Percentiles rank a stretch among this genome's conserved stretches.
Conservation (phyloP, 257 asterid genomes). For the Paraleonurus japonicus region DNA sequence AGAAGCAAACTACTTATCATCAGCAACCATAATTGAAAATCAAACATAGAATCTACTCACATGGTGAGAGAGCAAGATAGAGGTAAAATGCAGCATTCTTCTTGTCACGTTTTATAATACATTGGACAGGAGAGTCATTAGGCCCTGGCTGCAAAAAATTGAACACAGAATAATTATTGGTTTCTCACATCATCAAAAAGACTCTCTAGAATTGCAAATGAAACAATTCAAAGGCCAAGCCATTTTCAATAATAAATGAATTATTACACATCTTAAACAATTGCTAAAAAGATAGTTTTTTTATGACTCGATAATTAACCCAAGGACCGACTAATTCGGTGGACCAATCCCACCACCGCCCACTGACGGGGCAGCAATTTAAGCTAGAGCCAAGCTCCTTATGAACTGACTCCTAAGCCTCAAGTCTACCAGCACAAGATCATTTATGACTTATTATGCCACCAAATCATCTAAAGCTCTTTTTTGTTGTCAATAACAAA, state of each 20-base stretch:
- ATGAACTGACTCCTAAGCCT: too few relatives aligned
- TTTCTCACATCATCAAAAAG: neutral
- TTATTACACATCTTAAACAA: neutral
- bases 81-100: constrained; percentile 72
- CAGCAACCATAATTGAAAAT: neutral
- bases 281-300: too few relatives aligned
- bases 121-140: constrained; percentile 60
- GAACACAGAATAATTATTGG: neutral
- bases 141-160: constrained; percentile 76
- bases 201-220: neutral
- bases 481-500: neutral
- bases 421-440: neutral
- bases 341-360: too few relatives aligned
- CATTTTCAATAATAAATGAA: neutral
- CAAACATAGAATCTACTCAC: constrained; percentile 31
- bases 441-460: neutral
- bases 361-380: too few relatives aligned
- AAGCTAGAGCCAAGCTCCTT: too few relatives aligned
- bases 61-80: constrained; percentile 78
- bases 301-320: too few relatives aligned
- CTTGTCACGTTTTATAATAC: constrained; percentile 93
- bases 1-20: neutral
- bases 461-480: neutral
- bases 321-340: too few relatives aligned
- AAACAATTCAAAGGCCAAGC: neutral